These are phyloP conservation scores for Camellia granthamiana DNA, from an alignment of 148 eudicot genomes.

Conservation along the genomic window DNA sequence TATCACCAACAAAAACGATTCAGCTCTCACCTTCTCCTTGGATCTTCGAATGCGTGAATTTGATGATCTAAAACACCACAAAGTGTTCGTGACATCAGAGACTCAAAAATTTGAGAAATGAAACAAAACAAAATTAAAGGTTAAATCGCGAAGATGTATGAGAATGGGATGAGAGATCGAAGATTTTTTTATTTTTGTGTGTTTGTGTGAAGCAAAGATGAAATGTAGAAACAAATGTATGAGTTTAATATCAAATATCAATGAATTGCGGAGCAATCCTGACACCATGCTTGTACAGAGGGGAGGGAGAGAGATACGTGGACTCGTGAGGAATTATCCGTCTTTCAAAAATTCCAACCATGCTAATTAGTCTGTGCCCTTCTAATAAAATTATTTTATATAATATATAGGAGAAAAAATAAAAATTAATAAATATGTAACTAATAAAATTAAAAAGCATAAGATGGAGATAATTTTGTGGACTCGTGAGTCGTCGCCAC, in stretches of 20 bases:
- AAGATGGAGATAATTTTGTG: not conserved
- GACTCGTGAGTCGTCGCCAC: not conserved
- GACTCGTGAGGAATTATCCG: not conserved
- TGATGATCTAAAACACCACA: no score
- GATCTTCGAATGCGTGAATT: not conserved
- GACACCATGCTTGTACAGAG: not conserved
- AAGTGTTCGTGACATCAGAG: no score
- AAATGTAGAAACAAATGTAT: no score
- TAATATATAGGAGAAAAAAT: no score
- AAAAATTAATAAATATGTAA: no score
- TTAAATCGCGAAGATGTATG: not conserved
- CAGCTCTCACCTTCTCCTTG: not conserved
- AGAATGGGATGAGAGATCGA: not conserved
- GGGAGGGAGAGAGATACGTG: no score
- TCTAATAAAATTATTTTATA: no score
- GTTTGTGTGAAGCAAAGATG: no score
- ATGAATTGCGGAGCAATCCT: not conserved
- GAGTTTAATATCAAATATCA: no score
- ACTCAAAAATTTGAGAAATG: not conserved
- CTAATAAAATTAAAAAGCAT: not conserved
- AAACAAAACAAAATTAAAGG: not conserved
- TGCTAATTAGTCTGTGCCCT: not conserved
- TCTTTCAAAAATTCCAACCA: not conserved
- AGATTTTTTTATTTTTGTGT: not conserved
- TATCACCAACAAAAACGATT: no score